These are phyloP conservation scores for Radiomyces spectabilis DNA, from an alignment of 192 early-diverging fungal species.

Conservation along the genomic window DNA sequence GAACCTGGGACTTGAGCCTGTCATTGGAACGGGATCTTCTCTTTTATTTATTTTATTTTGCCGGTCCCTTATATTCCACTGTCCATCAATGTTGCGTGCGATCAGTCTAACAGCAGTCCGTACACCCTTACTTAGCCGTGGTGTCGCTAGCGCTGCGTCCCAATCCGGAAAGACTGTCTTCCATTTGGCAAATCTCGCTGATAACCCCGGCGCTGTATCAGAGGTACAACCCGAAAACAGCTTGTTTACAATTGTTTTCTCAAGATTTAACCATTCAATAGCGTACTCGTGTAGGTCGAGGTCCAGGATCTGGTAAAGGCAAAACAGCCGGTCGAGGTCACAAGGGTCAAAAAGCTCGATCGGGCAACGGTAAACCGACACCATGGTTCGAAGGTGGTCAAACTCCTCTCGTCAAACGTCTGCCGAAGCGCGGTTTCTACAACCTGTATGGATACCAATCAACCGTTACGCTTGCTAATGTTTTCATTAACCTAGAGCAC, in stretches of 20 bases:
- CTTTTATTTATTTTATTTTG: no score
- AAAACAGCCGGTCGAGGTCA: conserved; percentile 86
- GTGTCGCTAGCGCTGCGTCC: no score
- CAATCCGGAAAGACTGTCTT: conserved; percentile 13
- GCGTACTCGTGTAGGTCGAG: conserved; percentile 69
- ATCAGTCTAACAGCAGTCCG: no score
- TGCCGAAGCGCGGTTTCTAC: conserved; percentile 84
- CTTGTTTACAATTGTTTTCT: not conserved
- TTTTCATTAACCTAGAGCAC: not conserved
- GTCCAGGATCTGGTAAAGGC: conserved; percentile 81
- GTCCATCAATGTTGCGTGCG: no score
- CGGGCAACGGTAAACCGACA: conserved; percentile 66
- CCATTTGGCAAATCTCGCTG: conserved; percentile 22
- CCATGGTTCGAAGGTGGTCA: conserved; percentile 94
- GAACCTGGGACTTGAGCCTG: no score
- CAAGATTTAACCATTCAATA: conserved; percentile 8
- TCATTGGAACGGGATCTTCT: no score
- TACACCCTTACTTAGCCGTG: no score
- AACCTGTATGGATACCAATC: conserved; percentile 37
- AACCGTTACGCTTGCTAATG: not conserved
- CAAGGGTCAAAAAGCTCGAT: conserved; percentile 84
- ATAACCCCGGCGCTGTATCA: conserved; percentile 29
- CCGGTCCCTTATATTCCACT: no score
- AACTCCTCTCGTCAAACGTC: conserved; percentile 68
- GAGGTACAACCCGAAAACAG: conserved; percentile 20